Conservation (phyloP, 176 grass and related monocot genomes). For the Oryza meridionalis region DNA sequence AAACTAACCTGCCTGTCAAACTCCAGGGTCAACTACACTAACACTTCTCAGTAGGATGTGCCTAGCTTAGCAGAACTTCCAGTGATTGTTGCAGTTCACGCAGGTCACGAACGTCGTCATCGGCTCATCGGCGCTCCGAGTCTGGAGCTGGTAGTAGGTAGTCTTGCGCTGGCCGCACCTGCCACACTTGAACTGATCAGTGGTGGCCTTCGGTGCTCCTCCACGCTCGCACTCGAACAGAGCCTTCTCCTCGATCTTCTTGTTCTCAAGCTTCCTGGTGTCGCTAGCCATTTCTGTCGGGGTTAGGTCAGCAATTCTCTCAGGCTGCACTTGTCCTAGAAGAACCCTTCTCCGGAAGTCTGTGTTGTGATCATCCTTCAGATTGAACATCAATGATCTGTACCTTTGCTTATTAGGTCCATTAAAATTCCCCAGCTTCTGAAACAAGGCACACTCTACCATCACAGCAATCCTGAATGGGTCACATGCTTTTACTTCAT, state of each 20-base stretch:
- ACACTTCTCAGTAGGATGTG: not conserved
- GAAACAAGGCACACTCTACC: slow-evolving; percentile 47
- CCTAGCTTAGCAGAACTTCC: slow-evolving; percentile 63
- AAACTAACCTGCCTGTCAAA: slow-evolving; percentile 13
- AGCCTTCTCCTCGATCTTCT: slow-evolving; percentile 61
- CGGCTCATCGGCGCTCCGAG: slow-evolving; percentile 54
- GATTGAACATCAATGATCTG: slow-evolving; percentile 60
- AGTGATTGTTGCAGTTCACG: slow-evolving; percentile 67
- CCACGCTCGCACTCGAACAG: slow-evolving; percentile 52
- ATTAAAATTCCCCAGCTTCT: slow-evolving; percentile 43
- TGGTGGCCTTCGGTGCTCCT: slow-evolving; percentile 54
- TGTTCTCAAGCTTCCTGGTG: slow-evolving; percentile 50
- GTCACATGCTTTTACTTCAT: slow-evolving; percentile 46
- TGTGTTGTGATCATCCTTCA: slow-evolving; percentile 54
- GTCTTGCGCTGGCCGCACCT: slow-evolving; percentile 58
- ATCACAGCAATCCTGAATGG: slow-evolving; percentile 45
- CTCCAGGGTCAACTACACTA: not conserved
- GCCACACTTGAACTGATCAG: slow-evolving; percentile 63
- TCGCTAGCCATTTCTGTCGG: slow-evolving; percentile 61
- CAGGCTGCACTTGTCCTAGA: slow-evolving; percentile 35
- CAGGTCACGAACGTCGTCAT: slow-evolving; percentile 63
- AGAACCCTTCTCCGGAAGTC: slow-evolving; percentile 59
- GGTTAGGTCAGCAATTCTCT: slow-evolving; percentile 42
- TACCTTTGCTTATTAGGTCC: slow-evolving; percentile 56
- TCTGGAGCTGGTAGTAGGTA: slow-evolving; percentile 59